phyloP scores from a whole-genome alignment of 2,329 filamentous ascomycete genomes.

The Aaosphaeria arxii region DNA sequence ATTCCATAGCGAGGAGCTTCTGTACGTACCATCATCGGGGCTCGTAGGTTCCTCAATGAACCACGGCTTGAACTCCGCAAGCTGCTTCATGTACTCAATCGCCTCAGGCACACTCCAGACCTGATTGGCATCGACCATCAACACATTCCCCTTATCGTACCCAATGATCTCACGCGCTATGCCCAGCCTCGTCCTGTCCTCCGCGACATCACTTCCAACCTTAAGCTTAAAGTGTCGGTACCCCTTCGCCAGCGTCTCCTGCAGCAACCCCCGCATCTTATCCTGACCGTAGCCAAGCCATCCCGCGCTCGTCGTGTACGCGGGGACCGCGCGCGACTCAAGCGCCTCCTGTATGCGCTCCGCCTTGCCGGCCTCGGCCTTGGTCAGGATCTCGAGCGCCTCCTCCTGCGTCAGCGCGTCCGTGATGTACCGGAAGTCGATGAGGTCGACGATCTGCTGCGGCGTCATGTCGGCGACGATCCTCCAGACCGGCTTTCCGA shows the following conservation, averaged over 20 bases:
- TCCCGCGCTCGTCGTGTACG: conserved; percentile 85
- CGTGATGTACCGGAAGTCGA: conserved; percentile 93
- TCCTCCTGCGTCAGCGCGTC: conserved; percentile 88
- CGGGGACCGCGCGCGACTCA: conserved; percentile 72
- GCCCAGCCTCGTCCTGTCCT: conserved; percentile 66
- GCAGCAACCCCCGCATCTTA: conserved; percentile 74
- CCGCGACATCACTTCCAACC: conserved; percentile 71
- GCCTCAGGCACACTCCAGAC: conserved; percentile 89
- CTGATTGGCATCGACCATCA: conserved; percentile 95
- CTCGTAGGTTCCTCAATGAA: conserved; percentile 95
- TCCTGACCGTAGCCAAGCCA: conserved; percentile 91
- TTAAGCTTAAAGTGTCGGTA: conserved; percentile 91
- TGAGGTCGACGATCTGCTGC: conserved; percentile 80
- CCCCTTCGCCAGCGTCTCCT: conserved; percentile 71
- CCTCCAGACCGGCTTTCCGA: conserved; percentile 85
- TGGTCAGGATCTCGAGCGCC: conserved; percentile 68
- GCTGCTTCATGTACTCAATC: conserved; percentile 79
- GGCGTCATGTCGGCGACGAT: conserved; percentile 88
- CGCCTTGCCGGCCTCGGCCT: conserved; percentile 65
- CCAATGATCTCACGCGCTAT: conserved; percentile 80
- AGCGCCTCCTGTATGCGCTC: conserved; percentile 72
- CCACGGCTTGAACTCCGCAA: conserved; percentile 82
- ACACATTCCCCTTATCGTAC: conserved; percentile 75
- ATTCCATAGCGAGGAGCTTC: background rate
- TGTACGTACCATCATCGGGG: conserved; percentile 64